Evolutionary conservation across 768 basidiomycete species (phyloP).

Genomic region (Botryobasidium botryosum): DNA sequence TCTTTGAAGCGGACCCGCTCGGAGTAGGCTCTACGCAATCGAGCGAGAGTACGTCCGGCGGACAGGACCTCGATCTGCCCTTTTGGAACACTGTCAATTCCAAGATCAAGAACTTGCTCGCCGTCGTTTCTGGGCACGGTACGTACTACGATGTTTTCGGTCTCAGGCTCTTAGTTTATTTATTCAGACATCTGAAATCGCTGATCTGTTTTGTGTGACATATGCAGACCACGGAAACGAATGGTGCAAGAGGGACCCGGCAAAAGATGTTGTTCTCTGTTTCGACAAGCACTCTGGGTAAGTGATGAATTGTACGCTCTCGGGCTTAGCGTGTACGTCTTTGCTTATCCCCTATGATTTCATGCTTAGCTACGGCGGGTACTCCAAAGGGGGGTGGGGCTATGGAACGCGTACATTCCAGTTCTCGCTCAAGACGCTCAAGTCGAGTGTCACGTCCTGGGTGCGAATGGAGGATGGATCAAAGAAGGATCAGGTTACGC

Average conservation of each 20-base stretch:
- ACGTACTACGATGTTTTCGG: constrained; percentile 6
- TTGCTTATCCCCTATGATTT: too few relatives aligned
- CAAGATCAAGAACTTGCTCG: constrained; percentile 47
- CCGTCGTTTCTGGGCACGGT: constrained; percentile 59
- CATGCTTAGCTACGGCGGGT: constrained; percentile 62
- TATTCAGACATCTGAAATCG: neutral
- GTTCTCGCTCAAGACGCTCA: constrained; percentile 35
- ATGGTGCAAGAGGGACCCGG: constrained; percentile 56
- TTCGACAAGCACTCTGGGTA: constrained; percentile 71
- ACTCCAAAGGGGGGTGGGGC: constrained; percentile 36
- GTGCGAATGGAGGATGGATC: constrained; percentile 45
- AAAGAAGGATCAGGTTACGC: constrained; percentile 34
- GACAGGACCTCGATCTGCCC: constrained; percentile 30
- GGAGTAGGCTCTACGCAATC: constrained; percentile 44
- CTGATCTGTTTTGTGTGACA: neutral
- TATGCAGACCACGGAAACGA: constrained; percentile 57
- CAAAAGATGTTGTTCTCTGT: constrained; percentile 49
- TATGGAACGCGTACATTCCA: constrained; percentile 47
- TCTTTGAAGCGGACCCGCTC: constrained; percentile 25
- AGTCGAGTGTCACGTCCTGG: constrained; percentile 38
- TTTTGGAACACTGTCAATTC: constrained; percentile 47
- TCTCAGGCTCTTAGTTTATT: neutral
- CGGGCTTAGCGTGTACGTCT: too few relatives aligned
- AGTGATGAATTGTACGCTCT: too few relatives aligned
- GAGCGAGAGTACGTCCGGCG: constrained; percentile 22